Conservation (phyloP, 2,329 filamentous ascomycete species). For the Calonectria crousiana region DNA sequence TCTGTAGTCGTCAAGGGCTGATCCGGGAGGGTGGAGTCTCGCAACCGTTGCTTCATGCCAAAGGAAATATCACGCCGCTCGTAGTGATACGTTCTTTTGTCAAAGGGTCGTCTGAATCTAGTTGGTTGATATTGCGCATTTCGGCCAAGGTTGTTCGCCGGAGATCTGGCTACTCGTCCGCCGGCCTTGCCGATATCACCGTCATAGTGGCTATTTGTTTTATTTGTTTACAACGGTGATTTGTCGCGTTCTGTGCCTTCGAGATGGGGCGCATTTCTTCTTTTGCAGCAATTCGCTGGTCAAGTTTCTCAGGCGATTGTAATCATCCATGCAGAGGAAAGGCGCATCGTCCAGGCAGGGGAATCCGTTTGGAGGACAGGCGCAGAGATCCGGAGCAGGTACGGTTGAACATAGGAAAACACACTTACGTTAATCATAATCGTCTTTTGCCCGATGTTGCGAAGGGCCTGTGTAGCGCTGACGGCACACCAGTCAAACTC, state of each 20-base stretch:
- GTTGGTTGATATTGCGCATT: background rate
- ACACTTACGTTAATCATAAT: constrained; percentile 88
- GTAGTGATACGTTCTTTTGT: background rate
- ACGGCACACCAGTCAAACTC: constrained; percentile 99
- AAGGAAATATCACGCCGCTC: background rate
- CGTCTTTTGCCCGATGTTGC: constrained; percentile 93
- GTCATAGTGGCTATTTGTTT: too few relatives aligned
- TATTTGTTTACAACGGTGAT: too few relatives aligned
- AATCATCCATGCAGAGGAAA: too few relatives aligned
- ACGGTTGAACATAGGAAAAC: too few relatives aligned
- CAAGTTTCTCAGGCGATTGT: background rate
- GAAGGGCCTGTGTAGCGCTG: constrained; percentile 85
- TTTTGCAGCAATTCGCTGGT: background rate
- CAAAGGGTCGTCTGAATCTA: background rate
- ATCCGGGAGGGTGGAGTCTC: background rate
- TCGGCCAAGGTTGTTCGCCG: background rate
- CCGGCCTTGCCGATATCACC: background rate
- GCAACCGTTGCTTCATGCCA: background rate
- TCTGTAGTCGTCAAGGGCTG: background rate
- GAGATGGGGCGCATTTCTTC: too few relatives aligned
- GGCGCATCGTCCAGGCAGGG: background rate
- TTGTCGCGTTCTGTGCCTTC: background rate
- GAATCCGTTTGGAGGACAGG: background rate
- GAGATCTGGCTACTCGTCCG: background rate
- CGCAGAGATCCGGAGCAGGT: too few relatives aligned